Evolutionary conservation across 306 rosid species (phyloP), one percentile per base, ranked within the genome.

Genomic region (Spatholobus suberectus): DNA sequence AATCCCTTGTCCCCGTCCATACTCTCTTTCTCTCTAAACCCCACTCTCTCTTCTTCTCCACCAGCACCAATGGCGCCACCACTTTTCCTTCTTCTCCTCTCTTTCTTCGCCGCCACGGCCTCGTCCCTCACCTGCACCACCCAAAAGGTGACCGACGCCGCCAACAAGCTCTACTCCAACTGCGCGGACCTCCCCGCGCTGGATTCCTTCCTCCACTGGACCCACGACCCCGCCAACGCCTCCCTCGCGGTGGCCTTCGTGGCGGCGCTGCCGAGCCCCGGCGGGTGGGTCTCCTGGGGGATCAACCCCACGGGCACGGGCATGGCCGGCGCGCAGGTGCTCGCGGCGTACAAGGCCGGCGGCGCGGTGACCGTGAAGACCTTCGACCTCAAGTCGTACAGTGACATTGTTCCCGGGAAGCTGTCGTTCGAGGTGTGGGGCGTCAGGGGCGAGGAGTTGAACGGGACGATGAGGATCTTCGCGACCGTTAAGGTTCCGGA

Each of bases 211-310:
- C 94, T 95, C 47, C 98, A 93, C 32, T 95, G 85, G 87, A 70
- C 92, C 32, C 71, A 85, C 75, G 52, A 93, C 73, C 0, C 83
- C 13, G 2, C 90, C 15, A 95, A 95, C 75, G 76, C 92, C 6
- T 75, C 94, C 4, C 89, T 95, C 69, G 62, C 97, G 6, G 10
- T 95, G 5, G 98, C 89, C 3, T 95, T 92, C 83, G 2, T 15
- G 0, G 92, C 96, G 0, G 0, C 89, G 1, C 91, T 89, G 7
- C 8, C 95, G 0, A 29, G 2, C 0, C 4, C 92, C 9, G 38
- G 35, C 0, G 98, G 97, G 0, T 95, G 96, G 96, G 32, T 92
- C n/a, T 61, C 92, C 0, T 93, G 98, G 98, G 98, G 90, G 2
- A 41, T 95, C 7, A 95, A 95, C 61, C 98, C 93, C 0, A 86